These are phyloP conservation scores for Clonostachys byssicola DNA, from an alignment of 2,329 filamentous ascomycete species.

Conservation along the genomic window DNA sequence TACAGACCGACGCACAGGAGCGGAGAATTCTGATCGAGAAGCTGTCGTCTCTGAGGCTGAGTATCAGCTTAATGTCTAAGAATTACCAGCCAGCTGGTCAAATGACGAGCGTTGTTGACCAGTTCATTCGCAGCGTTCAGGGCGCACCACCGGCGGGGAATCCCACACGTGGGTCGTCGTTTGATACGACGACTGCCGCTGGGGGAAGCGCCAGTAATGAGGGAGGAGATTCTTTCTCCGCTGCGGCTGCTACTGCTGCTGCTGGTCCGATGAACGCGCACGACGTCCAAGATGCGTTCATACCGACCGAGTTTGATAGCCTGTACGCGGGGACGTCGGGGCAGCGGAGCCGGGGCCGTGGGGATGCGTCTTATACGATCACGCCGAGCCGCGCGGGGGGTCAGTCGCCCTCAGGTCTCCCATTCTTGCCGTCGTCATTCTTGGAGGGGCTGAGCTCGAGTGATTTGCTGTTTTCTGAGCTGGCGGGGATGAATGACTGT, in stretches of 20 bases:
- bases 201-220: neutral
- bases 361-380: neutral
- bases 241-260: too few relatives aligned
- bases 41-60: slow-evolving; percentile 1
- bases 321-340: too few relatives aligned
- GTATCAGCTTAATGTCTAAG: slow-evolving; percentile 2
- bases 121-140: slow-evolving; percentile 3
- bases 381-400: neutral
- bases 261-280: too few relatives aligned
- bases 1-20: slow-evolving; percentile 3
- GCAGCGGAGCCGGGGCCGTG: neutral
- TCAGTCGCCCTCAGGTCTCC: slow-evolving; percentile 2
- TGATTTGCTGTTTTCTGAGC: neutral
- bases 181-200: neutral
- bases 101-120: slow-evolving; percentile 4
- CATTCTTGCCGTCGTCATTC: slow-evolving; percentile 5
- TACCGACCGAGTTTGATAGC: too few relatives aligned
- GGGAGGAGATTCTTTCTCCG: too few relatives aligned
- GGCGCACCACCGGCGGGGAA: neutral
- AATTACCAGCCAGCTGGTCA: slow-evolving; percentile 4
- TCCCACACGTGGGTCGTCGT: too few relatives aligned
- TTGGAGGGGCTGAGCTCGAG: neutral
- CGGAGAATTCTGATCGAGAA: neutral
- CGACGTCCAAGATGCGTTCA: too few relatives aligned
- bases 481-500: neutral